phyloP scores from a whole-genome alignment of 2,329 filamentous ascomycete genomes.

The Penicillium sp. region DNA sequence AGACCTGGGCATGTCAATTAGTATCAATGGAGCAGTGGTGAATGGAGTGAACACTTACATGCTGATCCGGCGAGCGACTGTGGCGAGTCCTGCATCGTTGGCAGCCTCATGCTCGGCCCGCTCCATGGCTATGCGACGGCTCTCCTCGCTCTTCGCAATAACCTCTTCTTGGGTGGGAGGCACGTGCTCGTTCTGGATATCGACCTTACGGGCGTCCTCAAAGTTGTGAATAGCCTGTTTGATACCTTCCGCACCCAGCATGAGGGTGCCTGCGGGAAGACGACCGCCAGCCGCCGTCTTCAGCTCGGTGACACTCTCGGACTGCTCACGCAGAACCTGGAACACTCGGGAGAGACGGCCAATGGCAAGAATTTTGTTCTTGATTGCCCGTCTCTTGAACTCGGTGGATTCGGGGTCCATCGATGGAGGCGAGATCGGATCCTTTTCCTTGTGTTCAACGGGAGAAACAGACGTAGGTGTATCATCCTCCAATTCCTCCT shows the following conservation, averaged over 20 bases:
- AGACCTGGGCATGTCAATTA: slow-evolving; percentile 29
- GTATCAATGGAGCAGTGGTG: background rate
- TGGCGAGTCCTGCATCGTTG: slow-evolving; percentile 82
- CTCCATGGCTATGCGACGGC: slow-evolving; percentile 76
- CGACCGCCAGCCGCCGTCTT: slow-evolving; percentile 94
- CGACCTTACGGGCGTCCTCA: slow-evolving; percentile 94
- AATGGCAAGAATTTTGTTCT: slow-evolving; percentile 99
- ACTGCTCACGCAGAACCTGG: slow-evolving; percentile 96
- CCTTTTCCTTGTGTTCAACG: slow-evolving; percentile 34
- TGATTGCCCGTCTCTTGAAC: slow-evolving; percentile 93
- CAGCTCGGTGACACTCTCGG: slow-evolving; percentile 91
- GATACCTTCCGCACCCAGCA: slow-evolving; percentile 96
- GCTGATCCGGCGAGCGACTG: slow-evolving; percentile 86
- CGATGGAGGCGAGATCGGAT: slow-evolving; percentile 60
- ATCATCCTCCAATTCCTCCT: slow-evolving; percentile 92
- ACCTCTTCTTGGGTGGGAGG: slow-evolving; percentile 93
- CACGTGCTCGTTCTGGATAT: slow-evolving; percentile 91
- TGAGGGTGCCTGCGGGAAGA: slow-evolving; percentile 89
- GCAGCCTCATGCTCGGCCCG: slow-evolving; percentile 84
- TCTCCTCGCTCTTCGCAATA: slow-evolving; percentile 73
- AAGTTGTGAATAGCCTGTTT: slow-evolving; percentile 97
- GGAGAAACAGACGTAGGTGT: slow-evolving; percentile 67
- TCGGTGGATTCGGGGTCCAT: slow-evolving; percentile 82
- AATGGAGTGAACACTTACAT: slow-evolving; percentile 63
- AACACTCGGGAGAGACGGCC: slow-evolving; percentile 95